A percentile compares a stretch with the other conserved stretches of the same genome.
Conservation (phyloP, 352 stramenopile species). For the Phytopythium montanum region DNA sequence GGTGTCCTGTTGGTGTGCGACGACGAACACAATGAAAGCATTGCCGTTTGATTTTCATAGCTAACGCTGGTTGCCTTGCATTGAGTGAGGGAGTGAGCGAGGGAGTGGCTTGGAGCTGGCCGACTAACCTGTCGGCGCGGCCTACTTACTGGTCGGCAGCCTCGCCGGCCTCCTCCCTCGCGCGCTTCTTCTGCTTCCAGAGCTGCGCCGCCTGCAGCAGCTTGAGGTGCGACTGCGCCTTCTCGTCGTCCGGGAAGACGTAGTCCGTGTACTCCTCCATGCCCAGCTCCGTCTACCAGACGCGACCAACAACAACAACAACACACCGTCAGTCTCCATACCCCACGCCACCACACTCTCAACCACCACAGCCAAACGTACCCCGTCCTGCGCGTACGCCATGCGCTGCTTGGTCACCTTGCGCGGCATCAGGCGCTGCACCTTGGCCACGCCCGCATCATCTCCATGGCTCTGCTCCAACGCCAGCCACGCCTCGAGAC, state of each 20-base stretch:
- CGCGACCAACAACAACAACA: conserved; percentile 5
- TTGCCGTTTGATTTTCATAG: too few species aligned
- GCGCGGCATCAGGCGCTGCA: conserved; percentile 93
- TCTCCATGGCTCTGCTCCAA: conserved; percentile 87
- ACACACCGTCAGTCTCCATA: conserved; percentile 8
- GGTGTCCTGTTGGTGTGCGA: too few species aligned
- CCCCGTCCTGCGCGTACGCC: conserved; percentile 89
- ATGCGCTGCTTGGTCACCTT: conserved; percentile 97
- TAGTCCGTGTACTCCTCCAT: conserved; percentile 99
- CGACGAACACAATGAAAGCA: too few species aligned
- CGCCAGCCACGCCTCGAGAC: conserved; percentile 95
- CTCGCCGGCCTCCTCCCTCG: conserved; percentile 39
- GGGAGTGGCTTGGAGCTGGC: too few species aligned
- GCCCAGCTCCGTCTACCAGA: conserved; percentile 73
- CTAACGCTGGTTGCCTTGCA: too few species aligned
- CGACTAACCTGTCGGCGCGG: too few species aligned
- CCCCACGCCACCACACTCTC: conserved; percentile 5
- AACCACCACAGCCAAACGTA: conserved; percentile 30
- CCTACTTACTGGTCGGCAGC: neutral
- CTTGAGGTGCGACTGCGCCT: conserved; percentile 94
- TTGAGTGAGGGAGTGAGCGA: too few species aligned
- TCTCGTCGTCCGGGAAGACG: conserved; percentile 98
- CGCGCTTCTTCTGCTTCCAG: conserved; percentile 93
- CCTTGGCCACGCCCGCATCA: conserved; percentile 70
- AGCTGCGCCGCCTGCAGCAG: conserved; percentile 96